phyloP scores from a whole-genome alignment of 768 basidiomycete genomes.

The Russula sp. region DNA sequence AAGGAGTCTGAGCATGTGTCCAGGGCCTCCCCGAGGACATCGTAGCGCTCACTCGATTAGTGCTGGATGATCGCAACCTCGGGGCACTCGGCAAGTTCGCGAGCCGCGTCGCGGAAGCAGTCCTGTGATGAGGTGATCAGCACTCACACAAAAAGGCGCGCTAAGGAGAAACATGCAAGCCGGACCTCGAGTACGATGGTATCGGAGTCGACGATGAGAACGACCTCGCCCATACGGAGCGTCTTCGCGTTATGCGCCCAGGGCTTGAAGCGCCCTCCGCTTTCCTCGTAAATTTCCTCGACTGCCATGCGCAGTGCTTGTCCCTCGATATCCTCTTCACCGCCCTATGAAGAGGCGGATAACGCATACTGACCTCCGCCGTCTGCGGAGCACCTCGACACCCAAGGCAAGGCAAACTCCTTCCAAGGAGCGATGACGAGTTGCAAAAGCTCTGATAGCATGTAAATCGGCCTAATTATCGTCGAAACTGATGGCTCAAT shows the following conservation, averaged over 20 bases:
- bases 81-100: constrained; percentile 75
- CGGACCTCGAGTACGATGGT: constrained; percentile 68
- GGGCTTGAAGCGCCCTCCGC: constrained; percentile 54
- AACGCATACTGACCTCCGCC: too few relatives aligned
- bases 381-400: too few relatives aligned
- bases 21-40: not conserved
- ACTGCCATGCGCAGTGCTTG: constrained; percentile 66
- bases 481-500: too few relatives aligned
- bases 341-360: constrained; percentile 34
- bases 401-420: too few relatives aligned
- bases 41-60: constrained; percentile 51
- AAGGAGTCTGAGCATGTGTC: not conserved
- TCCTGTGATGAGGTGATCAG: constrained; percentile 41
- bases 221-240: constrained; percentile 70
- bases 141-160: not conserved
- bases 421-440: constrained; percentile 1
- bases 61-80: constrained; percentile 89
- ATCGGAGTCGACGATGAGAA: constrained; percentile 80
- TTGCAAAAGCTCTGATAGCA: constrained; percentile 4
- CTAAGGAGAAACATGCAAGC: not conserved
- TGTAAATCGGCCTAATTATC: too few relatives aligned
- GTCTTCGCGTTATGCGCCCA: constrained; percentile 74
- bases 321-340: constrained; percentile 58
- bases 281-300: constrained; percentile 63
- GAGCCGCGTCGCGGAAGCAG: constrained; percentile 85